phyloP scores from a whole-genome alignment of 805 yeast genomes.

The Trichomonascus vanleenenianus region DNA sequence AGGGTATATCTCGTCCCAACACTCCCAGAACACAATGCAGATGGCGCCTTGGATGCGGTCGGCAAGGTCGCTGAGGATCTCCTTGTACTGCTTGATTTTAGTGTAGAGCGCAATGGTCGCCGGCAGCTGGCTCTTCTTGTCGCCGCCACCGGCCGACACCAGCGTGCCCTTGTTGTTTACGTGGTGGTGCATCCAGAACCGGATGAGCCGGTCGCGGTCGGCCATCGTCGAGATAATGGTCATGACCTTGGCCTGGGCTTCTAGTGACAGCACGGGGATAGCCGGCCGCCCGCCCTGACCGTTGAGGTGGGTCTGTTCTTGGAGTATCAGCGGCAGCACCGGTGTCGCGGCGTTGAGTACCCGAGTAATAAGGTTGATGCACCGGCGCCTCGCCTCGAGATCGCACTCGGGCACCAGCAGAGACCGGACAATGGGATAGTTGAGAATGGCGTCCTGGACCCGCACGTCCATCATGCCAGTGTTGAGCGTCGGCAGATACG shows the following conservation, averaged over 20 bases:
- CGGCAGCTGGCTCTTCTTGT: constrained; percentile 4
- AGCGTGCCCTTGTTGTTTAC: constrained; percentile 10
- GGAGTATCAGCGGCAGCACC: constrained; percentile 19
- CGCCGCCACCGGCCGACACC: background rate
- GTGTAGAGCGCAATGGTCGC: constrained; percentile 16
- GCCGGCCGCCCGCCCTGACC: constrained; percentile 5
- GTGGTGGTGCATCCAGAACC: constrained; percentile 22
- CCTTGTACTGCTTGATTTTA: constrained; percentile 17
- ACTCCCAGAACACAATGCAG: constrained; percentile 28
- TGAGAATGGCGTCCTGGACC: constrained; percentile 24
- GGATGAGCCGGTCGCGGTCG: constrained; percentile 17
- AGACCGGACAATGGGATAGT: constrained; percentile 23
- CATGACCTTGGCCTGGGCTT: constrained; percentile 16
- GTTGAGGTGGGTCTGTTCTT: constrained; percentile 13
- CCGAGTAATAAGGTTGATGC: constrained; percentile 15
- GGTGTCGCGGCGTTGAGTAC: constrained; percentile 22
- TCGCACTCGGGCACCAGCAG: constrained; percentile 23
- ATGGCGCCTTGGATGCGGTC: constrained; percentile 25
- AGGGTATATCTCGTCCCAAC: constrained; percentile 27
- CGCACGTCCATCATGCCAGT: constrained; percentile 24
- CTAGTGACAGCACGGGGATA: constrained; percentile 11
- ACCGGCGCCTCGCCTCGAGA: constrained; percentile 21
- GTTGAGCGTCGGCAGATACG: constrained; percentile 21
- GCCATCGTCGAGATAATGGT: constrained; percentile 15
- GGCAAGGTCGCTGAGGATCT: constrained; percentile 21